Evolutionary conservation across 208 protist genomes (phyloP).

Genomic region (Paratrypanosoma confusum): DNA sequence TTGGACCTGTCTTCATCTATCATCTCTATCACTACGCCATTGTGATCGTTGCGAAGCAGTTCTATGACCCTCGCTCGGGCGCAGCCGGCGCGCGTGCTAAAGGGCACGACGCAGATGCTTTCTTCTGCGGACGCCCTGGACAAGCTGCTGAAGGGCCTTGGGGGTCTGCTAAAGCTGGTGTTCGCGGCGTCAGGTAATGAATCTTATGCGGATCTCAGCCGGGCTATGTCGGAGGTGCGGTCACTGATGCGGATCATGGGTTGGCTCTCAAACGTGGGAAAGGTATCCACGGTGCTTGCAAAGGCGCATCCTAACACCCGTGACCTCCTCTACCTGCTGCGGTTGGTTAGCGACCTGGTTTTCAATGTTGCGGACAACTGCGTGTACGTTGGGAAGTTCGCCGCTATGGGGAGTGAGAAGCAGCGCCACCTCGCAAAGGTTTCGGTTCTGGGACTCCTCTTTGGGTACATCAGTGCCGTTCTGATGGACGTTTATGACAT

Average conservation of each 20-base stretch:
- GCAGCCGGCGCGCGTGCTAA: too few relatives aligned
- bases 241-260: constrained; percentile 50
- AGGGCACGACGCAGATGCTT: too few relatives aligned
- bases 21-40: too few relatives aligned
- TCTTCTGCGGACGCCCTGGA: constrained; percentile 51
- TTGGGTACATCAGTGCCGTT: constrained; percentile 45
- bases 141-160: constrained; percentile 69
- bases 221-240: constrained; percentile 51
- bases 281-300: constrained; percentile 35
- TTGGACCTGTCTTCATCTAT: too few relatives aligned
- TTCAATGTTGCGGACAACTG: constrained; percentile 78
- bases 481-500: constrained; percentile 54
- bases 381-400: constrained; percentile 47
- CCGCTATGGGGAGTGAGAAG: constrained; percentile 10
- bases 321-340: constrained; percentile 48
- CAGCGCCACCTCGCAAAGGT: constrained; percentile 19
- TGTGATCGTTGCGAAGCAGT: too few relatives aligned
- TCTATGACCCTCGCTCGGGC: not conserved
- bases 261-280: constrained; percentile 62
- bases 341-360: constrained; percentile 54
- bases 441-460: constrained; percentile 53
- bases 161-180: constrained; percentile 60
- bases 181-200: constrained; percentile 18
- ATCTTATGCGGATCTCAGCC: constrained; percentile 33
- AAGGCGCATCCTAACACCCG: constrained; percentile 27